Conservation (phyloP, 192 early-diverging fungal genomes). For the Rhizoclosmatium globosum region DNA sequence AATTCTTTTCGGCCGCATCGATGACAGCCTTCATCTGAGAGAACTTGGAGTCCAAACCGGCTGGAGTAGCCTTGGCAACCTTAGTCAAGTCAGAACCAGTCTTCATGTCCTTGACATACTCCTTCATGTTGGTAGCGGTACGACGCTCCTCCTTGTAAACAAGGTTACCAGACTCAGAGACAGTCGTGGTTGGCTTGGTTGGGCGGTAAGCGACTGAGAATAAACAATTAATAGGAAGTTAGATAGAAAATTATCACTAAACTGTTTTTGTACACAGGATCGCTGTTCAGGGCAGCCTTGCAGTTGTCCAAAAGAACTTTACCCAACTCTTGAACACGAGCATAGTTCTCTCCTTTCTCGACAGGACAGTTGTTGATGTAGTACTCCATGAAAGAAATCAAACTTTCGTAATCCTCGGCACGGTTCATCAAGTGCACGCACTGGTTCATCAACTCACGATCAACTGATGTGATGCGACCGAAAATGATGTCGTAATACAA, state of each 20-base stretch:
- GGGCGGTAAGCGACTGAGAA: slow-evolving; percentile 77
- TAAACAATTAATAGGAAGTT: slow-evolving; percentile 13
- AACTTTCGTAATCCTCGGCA: slow-evolving; percentile 63
- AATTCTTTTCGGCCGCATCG: slow-evolving; percentile 37
- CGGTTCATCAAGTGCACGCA: slow-evolving; percentile 94
- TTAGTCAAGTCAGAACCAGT: slow-evolving; percentile 55
- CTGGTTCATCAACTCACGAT: slow-evolving; percentile 92
- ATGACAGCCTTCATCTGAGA: slow-evolving; percentile 47
- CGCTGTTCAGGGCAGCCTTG: slow-evolving; percentile 75
- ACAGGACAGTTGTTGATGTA: slow-evolving; percentile 80
- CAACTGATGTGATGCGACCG: slow-evolving; percentile 84
- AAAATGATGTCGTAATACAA: slow-evolving; percentile 95
- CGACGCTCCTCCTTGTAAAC: slow-evolving; percentile 87
- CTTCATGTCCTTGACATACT: slow-evolving; percentile 90
- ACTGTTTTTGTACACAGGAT: slow-evolving; percentile 88
- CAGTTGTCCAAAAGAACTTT: slow-evolving; percentile 90
- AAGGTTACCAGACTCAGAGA: slow-evolving; percentile 84
- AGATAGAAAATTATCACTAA: slow-evolving; percentile 11
- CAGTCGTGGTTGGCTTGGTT: slow-evolving; percentile 80
- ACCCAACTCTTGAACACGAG: slow-evolving; percentile 80
- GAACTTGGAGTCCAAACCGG: slow-evolving; percentile 75
- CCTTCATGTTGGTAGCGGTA: slow-evolving; percentile 86
- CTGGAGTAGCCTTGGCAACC: slow-evolving; percentile 42
- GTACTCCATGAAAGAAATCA: slow-evolving; percentile 90
- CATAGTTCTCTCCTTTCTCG: slow-evolving; percentile 84